Evolutionary conservation across 1,284 basidiomycete genomes (phyloP), one percentile per base, ranked within the genome.

Genomic region (Tilletia walkeri): DNA sequence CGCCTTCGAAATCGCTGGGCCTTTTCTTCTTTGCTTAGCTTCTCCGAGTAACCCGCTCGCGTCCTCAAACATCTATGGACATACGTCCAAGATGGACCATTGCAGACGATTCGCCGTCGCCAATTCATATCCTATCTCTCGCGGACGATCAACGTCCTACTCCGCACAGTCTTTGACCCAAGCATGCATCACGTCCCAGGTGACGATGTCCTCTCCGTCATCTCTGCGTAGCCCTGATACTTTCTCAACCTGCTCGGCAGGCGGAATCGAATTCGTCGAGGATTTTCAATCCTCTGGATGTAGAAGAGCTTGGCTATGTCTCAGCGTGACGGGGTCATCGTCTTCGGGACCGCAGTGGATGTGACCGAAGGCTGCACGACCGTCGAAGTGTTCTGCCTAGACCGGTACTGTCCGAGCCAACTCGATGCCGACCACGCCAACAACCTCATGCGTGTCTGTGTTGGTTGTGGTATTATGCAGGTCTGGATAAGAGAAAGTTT

Each of bases 351-450:
- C 54, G 54, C 12, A 56, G 34, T 56, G 54, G 20, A 20, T 24
- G 5, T 56, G 54, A 6, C 54, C 54, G 54, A 56, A 20, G n/a
- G 24, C 54, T 3, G 24, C 5, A 34, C 24, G 54, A 1, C 54
- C 54, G 54, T 56, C 54, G 14, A 56, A 56, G 34, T 56, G 54
- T 34, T 56, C 54, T 34, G 20, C 54, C 54, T 10, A 56, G 20
- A 24, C 54, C 4, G 54, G 54, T n/a, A 24, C 54, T 12, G 54
- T 24, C 34, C 54, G 18, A 30, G 54, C 54, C 1, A 30, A 56
- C 14, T 56, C 54, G 14, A 56, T 38, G 34, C 34, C 54, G 18
- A 56, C 54, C 6, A 56, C 1, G 10, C 54, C 54, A 4, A 10
- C 34, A 4, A 56, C 3, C 34, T n/a, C 6, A 14, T 56, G 20